These are phyloP conservation scores for Lachancea fermentati DNA, from an alignment of 805 yeast genomes.

Conservation along the genomic window DNA sequence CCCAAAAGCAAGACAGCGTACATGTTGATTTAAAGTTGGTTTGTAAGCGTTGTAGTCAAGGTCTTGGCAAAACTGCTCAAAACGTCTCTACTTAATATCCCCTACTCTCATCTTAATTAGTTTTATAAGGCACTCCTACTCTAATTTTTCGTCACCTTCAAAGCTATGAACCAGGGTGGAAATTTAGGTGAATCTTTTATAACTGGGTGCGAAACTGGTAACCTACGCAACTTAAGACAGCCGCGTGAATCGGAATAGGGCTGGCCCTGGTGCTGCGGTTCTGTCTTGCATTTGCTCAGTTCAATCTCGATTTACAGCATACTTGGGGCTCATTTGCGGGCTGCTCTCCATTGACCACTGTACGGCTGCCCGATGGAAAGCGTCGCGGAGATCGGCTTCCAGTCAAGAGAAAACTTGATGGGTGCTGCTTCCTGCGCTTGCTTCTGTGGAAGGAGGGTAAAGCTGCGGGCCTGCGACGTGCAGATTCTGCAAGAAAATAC, in stretches of 20 bases:
- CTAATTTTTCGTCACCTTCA: neutral
- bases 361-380: neutral
- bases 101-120: neutral
- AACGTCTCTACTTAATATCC: neutral
- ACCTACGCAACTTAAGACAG: neutral
- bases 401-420: neutral
- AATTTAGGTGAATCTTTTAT: neutral
- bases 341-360: neutral
- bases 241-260: neutral
- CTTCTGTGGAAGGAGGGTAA: neutral
- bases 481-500: no score
- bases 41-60: neutral
- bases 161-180: no score
- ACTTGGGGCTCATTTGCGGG: neutral
- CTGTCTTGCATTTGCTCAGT: neutral
- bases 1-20: conserved; percentile 2
- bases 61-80: neutral
- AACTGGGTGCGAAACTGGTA: neutral
- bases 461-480: neutral
- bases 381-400: neutral
- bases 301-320: no score
- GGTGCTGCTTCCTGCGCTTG: neutral
- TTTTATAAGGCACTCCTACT: neutral
- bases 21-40: neutral
- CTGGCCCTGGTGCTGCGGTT: neutral